Conservation (phyloP, 2,329 filamentous ascomycete genomes). For the Fusarium sterilihyphosum region DNA sequence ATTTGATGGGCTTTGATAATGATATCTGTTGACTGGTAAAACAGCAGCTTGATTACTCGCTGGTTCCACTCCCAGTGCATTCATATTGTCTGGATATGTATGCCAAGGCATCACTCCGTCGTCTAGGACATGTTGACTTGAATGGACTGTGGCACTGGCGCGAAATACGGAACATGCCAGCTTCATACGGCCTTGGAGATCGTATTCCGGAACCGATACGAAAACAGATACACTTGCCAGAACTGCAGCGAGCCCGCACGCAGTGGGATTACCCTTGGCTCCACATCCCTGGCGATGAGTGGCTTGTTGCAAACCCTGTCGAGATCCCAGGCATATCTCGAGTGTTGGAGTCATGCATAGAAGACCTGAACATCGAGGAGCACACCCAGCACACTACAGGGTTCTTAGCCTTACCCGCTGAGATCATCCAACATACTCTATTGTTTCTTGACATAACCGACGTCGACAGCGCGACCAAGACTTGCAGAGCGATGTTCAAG, state of each 20-base stretch:
- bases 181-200: background rate
- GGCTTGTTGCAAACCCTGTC: background rate
- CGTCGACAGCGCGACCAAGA: background rate
- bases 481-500: background rate
- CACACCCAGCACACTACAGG: too few species aligned
- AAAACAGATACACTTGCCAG: background rate
- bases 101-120: background rate
- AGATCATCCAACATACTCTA: background rate
- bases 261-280: background rate
- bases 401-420: background rate
- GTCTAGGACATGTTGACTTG: background rate
- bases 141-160: constrained; percentile 9
- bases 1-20: background rate
- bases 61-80: background rate
- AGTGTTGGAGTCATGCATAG: background rate
- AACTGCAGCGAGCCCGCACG: background rate
- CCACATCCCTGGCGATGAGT: background rate
- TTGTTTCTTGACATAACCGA: accelerated
- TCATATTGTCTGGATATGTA: constrained; percentile 9
- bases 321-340: background rate
- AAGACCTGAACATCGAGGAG: too few species aligned
- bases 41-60: background rate
- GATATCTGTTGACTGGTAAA: too few species aligned
- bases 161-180: background rate
- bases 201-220: background rate